Evolutionary conservation across 805 yeast species (phyloP).

Genomic region (Metschnikowia gelsemii): DNA sequence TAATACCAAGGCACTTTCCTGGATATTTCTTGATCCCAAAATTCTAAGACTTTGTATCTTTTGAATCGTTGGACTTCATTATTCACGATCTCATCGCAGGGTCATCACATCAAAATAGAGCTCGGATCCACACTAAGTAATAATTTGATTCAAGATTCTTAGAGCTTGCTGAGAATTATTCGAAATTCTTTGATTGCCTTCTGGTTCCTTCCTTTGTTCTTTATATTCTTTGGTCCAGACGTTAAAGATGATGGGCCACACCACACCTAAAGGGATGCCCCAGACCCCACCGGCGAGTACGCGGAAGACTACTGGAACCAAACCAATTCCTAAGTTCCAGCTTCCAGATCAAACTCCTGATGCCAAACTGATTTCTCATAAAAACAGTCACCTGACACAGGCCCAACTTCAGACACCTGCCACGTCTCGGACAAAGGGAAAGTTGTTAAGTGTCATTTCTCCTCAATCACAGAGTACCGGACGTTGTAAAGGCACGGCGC

Average conservation of each 20-base stretch:
- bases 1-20: too few relatives aligned
- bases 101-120: too few relatives aligned
- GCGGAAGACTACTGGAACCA: conserved; percentile 4
- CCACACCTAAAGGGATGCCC: conserved; percentile 10
- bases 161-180: too few relatives aligned
- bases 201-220: too few relatives aligned
- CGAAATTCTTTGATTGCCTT: too few relatives aligned
- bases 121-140: too few relatives aligned
- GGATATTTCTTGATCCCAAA: too few relatives aligned
- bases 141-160: too few relatives aligned
- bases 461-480: conserved; percentile 1
- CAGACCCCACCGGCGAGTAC: conserved; percentile 15
- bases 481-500: conserved; percentile 2
- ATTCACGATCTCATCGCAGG: too few relatives aligned
- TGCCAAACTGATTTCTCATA: background rate
- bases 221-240: too few relatives aligned
- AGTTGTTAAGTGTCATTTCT: conserved; percentile 3
- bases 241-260: conserved; percentile 3
- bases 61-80: too few relatives aligned
- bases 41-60: too few relatives aligned
- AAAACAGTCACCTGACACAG: background rate
- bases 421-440: conserved; percentile 4
- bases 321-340: conserved; percentile 10
- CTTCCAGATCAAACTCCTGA: conserved; percentile 12
- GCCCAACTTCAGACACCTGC: conserved; percentile 17